A percentile compares a stretch with the other conserved stretches of the same genome.
Evolutionary conservation across 805 yeast genomes (phyloP).

Genomic region (Spathaspora boniae): DNA sequence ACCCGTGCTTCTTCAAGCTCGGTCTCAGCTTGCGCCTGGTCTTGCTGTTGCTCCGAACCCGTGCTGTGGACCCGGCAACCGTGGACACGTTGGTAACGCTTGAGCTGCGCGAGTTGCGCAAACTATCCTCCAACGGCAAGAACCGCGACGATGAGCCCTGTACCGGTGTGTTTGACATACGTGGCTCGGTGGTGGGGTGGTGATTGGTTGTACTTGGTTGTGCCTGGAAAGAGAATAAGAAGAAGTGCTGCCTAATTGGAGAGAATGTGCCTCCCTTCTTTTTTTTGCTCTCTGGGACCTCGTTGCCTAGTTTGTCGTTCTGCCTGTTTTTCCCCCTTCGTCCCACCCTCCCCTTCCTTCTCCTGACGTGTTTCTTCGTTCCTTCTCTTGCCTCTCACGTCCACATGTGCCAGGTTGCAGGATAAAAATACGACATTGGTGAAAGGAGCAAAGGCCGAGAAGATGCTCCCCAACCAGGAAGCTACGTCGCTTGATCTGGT

Average conservation of each 20-base stretch:
- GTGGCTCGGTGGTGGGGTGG: not conserved
- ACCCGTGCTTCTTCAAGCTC: slow-evolving; percentile 24
- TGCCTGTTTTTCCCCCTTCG: too few relatives aligned
- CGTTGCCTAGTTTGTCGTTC: too few relatives aligned
- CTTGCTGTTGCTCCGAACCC: slow-evolving; percentile 2
- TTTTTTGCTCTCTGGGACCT: too few relatives aligned
- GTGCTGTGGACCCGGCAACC: not conserved
- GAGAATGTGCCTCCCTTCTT: too few relatives aligned
- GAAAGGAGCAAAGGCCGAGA: not conserved
- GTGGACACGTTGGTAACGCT: slow-evolving; percentile 6
- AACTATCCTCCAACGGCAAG: slow-evolving; percentile 1
- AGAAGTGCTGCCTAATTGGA: not conserved
- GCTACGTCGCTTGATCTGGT: too few relatives aligned
- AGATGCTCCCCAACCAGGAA: not conserved
- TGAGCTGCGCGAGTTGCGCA: slow-evolving; percentile 6
- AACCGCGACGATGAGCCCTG: slow-evolving; percentile 6
- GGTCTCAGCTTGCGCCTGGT: slow-evolving; percentile 18
- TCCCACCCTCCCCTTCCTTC: too few relatives aligned
- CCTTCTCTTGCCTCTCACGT: too few relatives aligned
- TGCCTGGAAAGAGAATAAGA: slow-evolving; percentile 2
- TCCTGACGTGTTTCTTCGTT: too few relatives aligned
- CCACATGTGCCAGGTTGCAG: too few relatives aligned
- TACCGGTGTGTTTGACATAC: not conserved
- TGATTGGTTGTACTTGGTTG: not conserved
- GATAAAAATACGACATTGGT: too few relatives aligned